Percentiles rank a stretch among this genome's conserved stretches.
phyloP scores from a whole-genome alignment of 768 basidiomycete species.

The Saitozyma sp. region DNA sequence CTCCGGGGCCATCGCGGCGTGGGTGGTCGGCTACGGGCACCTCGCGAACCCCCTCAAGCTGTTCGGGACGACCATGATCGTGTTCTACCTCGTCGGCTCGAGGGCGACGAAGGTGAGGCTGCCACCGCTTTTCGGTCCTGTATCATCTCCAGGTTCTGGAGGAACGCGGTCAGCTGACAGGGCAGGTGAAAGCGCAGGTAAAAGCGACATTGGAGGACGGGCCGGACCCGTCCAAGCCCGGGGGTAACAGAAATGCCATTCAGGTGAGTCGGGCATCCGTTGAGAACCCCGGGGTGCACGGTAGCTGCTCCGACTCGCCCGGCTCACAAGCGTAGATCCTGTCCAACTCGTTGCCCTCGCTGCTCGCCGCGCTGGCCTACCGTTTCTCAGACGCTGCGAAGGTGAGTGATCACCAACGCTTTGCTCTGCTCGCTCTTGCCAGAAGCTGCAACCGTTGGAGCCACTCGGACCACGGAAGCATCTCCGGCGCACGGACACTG shows the following conservation, averaged over 20 bases:
- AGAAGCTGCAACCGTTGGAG: no score
- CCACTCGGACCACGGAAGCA: no score
- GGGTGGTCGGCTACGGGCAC: constrained; percentile 70
- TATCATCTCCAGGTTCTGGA: neutral
- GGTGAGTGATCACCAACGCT: neutral
- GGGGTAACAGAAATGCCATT: constrained; percentile 72
- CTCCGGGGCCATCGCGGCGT: constrained; percentile 74
- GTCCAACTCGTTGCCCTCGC: constrained; percentile 67
- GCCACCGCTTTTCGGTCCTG: neutral
- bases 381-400: constrained; percentile 6
- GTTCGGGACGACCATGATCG: constrained; percentile 48
- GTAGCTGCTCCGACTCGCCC: neutral
- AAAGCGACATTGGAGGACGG: constrained; percentile 72
- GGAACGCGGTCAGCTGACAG: constrained; percentile 1
- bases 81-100: constrained; percentile 66
- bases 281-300: neutral
- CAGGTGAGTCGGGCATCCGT: constrained; percentile 61
- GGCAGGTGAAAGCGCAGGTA: constrained; percentile 58
- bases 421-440: neutral
- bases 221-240: constrained; percentile 59
- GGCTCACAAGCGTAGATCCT: constrained; percentile 53
- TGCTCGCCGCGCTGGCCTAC: constrained; percentile 35
- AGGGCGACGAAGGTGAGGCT: constrained; percentile 79
- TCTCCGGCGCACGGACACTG: constrained; percentile 1
- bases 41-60: constrained; percentile 56